phyloP scores from a whole-genome alignment of 2,329 filamentous ascomycete genomes.

The Calonectria montana region DNA sequence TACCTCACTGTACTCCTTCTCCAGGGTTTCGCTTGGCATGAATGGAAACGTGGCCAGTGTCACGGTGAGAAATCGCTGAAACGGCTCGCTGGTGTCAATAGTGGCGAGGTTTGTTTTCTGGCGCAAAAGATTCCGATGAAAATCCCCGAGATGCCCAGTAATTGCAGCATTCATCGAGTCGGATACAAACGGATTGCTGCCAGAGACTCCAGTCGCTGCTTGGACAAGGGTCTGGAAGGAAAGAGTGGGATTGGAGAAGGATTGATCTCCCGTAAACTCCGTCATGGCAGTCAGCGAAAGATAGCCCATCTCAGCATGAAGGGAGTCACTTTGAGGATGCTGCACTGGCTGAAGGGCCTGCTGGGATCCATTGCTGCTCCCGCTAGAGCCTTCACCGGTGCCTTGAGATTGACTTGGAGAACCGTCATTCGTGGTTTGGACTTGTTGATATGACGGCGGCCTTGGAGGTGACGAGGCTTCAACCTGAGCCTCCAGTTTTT shows the following conservation, averaged over 20 bases:
- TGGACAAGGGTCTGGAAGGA: conserved; percentile 24
- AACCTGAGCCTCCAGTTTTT: conserved; percentile 11
- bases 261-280: conserved; percentile 17
- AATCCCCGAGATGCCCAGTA: conserved; percentile 15
- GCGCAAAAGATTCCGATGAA: conserved; percentile 18
- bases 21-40: background rate
- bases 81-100: conserved; percentile 17
- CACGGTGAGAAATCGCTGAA: conserved; percentile 3
- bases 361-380: background rate
- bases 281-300: conserved; percentile 22
- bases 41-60: conserved; percentile 2
- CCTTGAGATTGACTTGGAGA: background rate
- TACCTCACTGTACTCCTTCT: background rate
- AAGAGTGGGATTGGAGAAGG: conserved; percentile 8
- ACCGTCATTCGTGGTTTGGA: background rate
- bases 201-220: conserved; percentile 16
- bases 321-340: conserved; percentile 2
- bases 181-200: conserved; percentile 15
- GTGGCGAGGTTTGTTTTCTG: conserved; percentile 14
- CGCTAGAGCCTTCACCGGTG: background rate
- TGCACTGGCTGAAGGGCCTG: background rate
- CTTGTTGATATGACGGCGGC: background rate
- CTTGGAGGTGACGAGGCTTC: background rate
- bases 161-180: conserved; percentile 15
- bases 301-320: conserved; percentile 20